A percentile compares a stretch with the other conserved stretches of the same genome.
Evolutionary conservation across 768 basidiomycete genomes (phyloP).

Genomic region (Tephrocybe sp.): DNA sequence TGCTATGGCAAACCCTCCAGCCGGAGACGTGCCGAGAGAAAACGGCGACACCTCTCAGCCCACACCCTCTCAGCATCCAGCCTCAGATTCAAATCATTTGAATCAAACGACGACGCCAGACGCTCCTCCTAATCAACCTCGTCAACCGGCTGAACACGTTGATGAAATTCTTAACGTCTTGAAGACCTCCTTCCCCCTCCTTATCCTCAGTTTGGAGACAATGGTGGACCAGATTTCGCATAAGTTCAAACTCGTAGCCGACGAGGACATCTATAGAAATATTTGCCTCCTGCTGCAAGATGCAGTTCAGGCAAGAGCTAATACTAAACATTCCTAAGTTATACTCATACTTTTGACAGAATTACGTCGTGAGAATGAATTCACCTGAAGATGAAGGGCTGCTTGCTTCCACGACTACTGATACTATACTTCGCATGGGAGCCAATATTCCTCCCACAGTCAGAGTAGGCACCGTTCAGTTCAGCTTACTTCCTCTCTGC

Average conservation of each 20-base stretch:
- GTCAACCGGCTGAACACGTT: slow-evolving; percentile 85
- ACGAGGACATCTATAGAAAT: slow-evolving; percentile 94
- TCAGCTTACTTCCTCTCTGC: neutral
- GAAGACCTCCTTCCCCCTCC: slow-evolving; percentile 93
- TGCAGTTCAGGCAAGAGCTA: slow-evolving; percentile 66
- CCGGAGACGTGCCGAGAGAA: slow-evolving; percentile 24
- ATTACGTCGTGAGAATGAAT: slow-evolving; percentile 68
- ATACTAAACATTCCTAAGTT: neutral
- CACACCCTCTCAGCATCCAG: slow-evolving; percentile 7
- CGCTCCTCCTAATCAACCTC: slow-evolving; percentile 32
- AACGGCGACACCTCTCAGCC: slow-evolving; percentile 29
- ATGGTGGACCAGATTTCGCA: slow-evolving; percentile 93
- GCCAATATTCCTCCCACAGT: slow-evolving; percentile 56
- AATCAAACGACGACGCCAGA: slow-evolving; percentile 19
- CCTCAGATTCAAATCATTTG: slow-evolving; percentile 16
- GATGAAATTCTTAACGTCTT: slow-evolving; percentile 93
- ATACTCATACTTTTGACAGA: slow-evolving; percentile 37
- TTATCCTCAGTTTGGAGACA: slow-evolving; percentile 94
- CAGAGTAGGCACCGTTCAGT: slow-evolving; percentile 44
- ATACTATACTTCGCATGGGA: slow-evolving; percentile 59
- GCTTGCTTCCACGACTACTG: slow-evolving; percentile 52
- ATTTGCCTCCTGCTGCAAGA: slow-evolving; percentile 87
- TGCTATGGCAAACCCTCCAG: slow-evolving; percentile 26
- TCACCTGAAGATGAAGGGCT: slow-evolving; percentile 68
- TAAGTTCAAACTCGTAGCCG: slow-evolving; percentile 84